Evolutionary conservation across 2,329 filamentous ascomycete species (phyloP), one percentile per base, ranked within the genome.

Genomic region (Trichophaea hybrida): DNA sequence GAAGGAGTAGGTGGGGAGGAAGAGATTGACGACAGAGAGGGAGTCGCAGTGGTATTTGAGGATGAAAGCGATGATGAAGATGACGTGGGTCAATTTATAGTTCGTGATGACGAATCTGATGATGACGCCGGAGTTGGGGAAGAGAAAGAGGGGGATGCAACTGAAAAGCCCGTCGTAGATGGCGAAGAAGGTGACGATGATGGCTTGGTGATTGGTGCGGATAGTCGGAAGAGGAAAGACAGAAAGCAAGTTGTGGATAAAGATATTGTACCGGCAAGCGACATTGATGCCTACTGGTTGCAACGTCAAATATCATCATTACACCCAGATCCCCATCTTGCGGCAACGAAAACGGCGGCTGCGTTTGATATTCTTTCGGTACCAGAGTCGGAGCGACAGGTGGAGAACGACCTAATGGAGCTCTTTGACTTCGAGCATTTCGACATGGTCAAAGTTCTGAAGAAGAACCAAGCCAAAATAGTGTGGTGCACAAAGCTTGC

Each of bases 341-440:
- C 96, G 70, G 88, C 94, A 69, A 88, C 93, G 70, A 97, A 97
- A 75, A 93, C 93, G 5, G 81, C 84, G 65, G 80, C 88, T 66
- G 90, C 89, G 0, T 77, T 98, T 57, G 81, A 84, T 38, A 89
- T 94, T 52, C 78, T 98, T 57, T 85, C 86, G 34, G 89, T 86
- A 49, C 84, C 86, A 58, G 89, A 85, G 13, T 84, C 91, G 61
- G 88, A 94, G 69, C 84, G 91, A 68, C 91, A 98, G 69, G 90
- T 97, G 59, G 93, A 98, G 70, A 98, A 98, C 72, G 93, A 98
- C 64, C 77, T 98, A 60, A 97, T 97, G 86, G 93, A 96, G 69
- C 79, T 98, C 0, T 97, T 98, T 68, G 93, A 98, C 69, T 98
- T 94, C 69, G 91, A 97, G 69, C 86, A 96, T 69, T 88, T 94